Percentiles rank a stretch among this genome's conserved stretches.
Evolutionary conservation across 2,329 filamentous ascomycete genomes (phyloP).

Genomic region (Sarocladiaceae sp.): DNA sequence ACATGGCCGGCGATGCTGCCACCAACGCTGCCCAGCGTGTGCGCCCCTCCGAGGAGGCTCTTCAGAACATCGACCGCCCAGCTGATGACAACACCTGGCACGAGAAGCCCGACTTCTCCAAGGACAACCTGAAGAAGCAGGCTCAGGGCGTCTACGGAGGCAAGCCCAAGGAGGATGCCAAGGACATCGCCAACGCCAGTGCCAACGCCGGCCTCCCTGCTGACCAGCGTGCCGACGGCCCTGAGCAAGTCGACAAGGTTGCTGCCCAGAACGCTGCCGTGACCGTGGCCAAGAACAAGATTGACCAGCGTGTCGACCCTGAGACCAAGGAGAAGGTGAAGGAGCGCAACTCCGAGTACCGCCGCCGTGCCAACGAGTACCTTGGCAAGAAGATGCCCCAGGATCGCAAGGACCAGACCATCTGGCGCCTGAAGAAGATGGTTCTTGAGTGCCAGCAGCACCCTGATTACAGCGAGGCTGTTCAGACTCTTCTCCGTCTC

Average conservation of each 20-base stretch:
- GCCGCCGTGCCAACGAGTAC: conserved; percentile 60
- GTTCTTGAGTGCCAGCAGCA: conserved; percentile 94
- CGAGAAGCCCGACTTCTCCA: conserved; percentile 71
- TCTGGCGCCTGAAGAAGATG: conserved; percentile 96
- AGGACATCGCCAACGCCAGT: conserved; percentile 53
- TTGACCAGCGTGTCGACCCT: conserved; percentile 58
- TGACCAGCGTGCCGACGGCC: conserved; percentile 44
- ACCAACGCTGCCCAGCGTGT: conserved; percentile 68
- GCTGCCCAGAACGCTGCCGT: conserved; percentile 26
- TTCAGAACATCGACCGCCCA: conserved; percentile 72
- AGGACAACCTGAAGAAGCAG: conserved; percentile 62
- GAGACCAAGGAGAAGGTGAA: conserved; percentile 50
- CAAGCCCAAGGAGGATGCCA: conserved; percentile 49
- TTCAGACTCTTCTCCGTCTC: conserved; percentile 76
- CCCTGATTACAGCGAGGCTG: conserved; percentile 86
- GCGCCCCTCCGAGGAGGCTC: conserved; percentile 69
- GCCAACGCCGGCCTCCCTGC: conserved; percentile 45
- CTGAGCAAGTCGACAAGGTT: conserved; percentile 41
- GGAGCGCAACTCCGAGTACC: conserved; percentile 36
- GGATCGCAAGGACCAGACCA: conserved; percentile 85
- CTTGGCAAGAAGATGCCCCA: conserved; percentile 80
- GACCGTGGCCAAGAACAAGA: conserved; percentile 47
- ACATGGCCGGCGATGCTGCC: conserved; percentile 88
- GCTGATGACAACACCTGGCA: conserved; percentile 94
- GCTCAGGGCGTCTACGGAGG: conserved; percentile 56